phyloP scores from a whole-genome alignment of 2,329 filamentous ascomycete species.

The Leptographium wingfieldii region DNA sequence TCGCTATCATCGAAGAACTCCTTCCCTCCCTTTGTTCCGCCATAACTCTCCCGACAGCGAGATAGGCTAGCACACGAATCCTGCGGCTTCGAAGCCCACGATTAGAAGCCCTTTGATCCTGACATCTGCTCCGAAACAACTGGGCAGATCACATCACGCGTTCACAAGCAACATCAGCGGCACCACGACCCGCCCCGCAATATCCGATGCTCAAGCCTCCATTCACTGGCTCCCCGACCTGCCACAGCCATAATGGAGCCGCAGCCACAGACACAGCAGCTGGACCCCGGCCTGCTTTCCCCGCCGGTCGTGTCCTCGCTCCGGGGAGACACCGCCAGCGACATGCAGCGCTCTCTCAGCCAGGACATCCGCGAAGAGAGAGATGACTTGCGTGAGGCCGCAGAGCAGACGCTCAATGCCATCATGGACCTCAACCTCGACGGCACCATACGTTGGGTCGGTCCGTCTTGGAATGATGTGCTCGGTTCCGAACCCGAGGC shows the following conservation, averaged over 20 bases:
- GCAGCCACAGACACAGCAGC: neutral
- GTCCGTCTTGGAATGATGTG: slow-evolving; percentile 88
- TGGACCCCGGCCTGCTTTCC: slow-evolving; percentile 28
- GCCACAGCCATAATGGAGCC: slow-evolving; percentile 1
- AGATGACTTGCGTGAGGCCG: slow-evolving; percentile 86
- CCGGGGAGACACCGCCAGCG: slow-evolving; percentile 32
- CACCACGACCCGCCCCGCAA: neutral
- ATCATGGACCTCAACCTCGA: slow-evolving; percentile 90
- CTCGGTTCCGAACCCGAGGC: slow-evolving; percentile 65
- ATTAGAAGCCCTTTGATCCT: neutral
- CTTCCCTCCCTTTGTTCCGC: neutral
- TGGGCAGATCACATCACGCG: neutral
- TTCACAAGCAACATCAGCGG: neutral
- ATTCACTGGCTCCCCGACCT: neutral
- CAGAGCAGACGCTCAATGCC: slow-evolving; percentile 91
- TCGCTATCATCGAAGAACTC: neutral
- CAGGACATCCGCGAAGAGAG: slow-evolving; percentile 87
- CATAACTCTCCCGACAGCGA: neutral
- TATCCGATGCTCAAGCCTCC: neutral
- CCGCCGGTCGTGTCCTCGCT: slow-evolving; percentile 42
- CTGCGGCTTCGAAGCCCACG: neutral
- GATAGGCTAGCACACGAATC: neutral
- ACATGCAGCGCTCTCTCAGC: slow-evolving; percentile 59
- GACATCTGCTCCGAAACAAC: neutral
- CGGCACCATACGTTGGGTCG: slow-evolving; percentile 87